Conservation (phyloP, 2,329 filamentous ascomycete species). For the Aureobasidium subglaciale region DNA sequence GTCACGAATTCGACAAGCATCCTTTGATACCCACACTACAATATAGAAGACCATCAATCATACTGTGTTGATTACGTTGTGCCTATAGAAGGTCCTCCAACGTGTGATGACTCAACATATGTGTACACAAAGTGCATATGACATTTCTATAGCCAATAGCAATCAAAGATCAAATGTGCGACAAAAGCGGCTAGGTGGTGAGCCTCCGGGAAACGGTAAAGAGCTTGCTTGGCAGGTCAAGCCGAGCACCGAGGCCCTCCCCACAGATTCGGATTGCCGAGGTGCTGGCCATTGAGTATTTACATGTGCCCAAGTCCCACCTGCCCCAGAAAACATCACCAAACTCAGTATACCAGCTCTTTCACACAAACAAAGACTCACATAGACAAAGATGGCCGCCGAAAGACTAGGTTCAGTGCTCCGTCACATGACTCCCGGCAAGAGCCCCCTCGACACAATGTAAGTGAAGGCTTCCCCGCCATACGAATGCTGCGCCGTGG, state of each 20-base stretch:
- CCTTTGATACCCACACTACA: no score
- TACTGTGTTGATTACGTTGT: no score
- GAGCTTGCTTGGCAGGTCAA: background rate
- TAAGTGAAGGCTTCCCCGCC: constrained; percentile 53
- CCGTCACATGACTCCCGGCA: constrained; percentile 68
- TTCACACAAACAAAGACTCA: no score
- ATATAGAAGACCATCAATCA: no score
- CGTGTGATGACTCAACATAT: no score
- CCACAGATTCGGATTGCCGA: constrained; percentile 1
- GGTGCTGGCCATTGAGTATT: background rate
- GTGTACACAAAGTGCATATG: no score
- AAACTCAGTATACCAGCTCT: background rate
- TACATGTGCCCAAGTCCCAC: background rate
- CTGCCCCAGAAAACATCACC: background rate
- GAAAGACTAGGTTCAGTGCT: constrained; percentile 84
- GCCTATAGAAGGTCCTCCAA: no score
- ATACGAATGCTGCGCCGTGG: constrained; percentile 40
- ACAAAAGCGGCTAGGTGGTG: no score
- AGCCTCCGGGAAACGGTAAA: no score
- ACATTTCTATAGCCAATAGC: no score
- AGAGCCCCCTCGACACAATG: constrained; percentile 67
- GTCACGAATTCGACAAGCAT: no score
- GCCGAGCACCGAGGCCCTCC: constrained; percentile 8
- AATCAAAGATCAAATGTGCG: no score
- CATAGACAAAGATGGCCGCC: constrained; percentile 54